phyloP scores from a whole-genome alignment of 441 rosid species.

The Syzygium syzygioides region DNA sequence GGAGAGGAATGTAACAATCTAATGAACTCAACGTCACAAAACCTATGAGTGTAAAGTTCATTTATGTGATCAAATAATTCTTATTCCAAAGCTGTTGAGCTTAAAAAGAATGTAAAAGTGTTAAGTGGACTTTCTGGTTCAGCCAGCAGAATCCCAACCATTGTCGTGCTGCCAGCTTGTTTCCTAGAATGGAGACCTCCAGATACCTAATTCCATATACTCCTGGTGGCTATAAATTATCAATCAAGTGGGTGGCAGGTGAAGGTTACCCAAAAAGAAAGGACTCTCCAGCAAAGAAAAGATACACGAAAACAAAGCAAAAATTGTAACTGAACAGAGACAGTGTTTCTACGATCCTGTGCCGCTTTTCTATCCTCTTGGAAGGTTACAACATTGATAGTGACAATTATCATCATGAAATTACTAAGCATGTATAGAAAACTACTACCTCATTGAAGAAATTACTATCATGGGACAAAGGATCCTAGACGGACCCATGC shows the following conservation, averaged over 20 bases:
- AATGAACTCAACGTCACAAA: background rate
- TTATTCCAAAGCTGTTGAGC: background rate
- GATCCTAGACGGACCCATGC: background rate
- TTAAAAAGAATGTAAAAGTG: background rate
- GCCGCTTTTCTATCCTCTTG: background rate
- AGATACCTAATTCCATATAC: background rate
- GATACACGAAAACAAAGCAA: background rate
- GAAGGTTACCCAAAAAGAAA: background rate
- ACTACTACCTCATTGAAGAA: background rate
- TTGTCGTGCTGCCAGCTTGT: background rate
- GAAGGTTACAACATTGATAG: background rate
- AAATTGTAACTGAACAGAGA: background rate
- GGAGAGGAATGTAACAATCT: too few species aligned
- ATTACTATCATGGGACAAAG: background rate
- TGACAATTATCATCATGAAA: background rate
- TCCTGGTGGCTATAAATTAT: background rate
- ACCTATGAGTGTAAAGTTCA: background rate
- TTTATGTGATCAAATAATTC: background rate
- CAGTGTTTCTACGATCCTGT: background rate
- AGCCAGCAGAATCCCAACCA: background rate
- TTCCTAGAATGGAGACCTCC: background rate
- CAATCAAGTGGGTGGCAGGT: background rate
- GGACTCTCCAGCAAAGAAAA: background rate
- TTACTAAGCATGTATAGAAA: background rate
- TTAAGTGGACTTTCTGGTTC: background rate